Conservation (phyloP, 2,329 filamentous ascomycete species). For the Beauveria brongniartii region DNA sequence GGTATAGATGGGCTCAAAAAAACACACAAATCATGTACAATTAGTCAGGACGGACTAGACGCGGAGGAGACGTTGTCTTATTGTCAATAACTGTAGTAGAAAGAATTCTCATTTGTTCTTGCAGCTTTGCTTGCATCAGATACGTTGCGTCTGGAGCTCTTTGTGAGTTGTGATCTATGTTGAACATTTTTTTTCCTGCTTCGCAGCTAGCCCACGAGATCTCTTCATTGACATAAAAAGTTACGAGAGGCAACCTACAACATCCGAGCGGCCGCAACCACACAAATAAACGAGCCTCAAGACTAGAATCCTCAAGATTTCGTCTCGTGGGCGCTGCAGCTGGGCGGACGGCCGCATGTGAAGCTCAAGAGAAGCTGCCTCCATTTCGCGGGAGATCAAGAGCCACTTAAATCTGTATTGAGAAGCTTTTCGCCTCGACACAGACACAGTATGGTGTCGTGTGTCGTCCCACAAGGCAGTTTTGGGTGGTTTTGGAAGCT, state of each 20-base stretch:
- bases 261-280: not conserved
- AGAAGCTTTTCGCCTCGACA: not conserved
- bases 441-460: slow-evolving; percentile 5
- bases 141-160: not conserved
- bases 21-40: slow-evolving; percentile 34
- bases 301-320: not conserved
- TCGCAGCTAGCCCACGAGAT: not conserved
- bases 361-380: not conserved
- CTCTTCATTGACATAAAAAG: not conserved
- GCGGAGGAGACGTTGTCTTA: slow-evolving; percentile 27
- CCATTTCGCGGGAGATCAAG: not conserved
- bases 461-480: slow-evolving; percentile 6
- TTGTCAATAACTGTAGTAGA: slow-evolving; percentile 41
- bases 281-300: not conserved
- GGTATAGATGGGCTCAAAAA: slow-evolving; percentile 56
- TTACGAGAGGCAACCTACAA: not conserved
- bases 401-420: not conserved
- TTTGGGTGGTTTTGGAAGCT: slow-evolving; percentile 8
- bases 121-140: not conserved
- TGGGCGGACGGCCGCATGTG: not conserved
- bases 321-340: not conserved
- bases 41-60: slow-evolving; percentile 34
- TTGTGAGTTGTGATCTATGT: not conserved
- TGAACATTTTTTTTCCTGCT: too few relatives aligned
- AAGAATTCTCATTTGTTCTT: slow-evolving; percentile 21